Evolutionary conservation across 352 stramenopile genomes (phyloP).

Genomic region (Plasmopara viticola): DNA sequence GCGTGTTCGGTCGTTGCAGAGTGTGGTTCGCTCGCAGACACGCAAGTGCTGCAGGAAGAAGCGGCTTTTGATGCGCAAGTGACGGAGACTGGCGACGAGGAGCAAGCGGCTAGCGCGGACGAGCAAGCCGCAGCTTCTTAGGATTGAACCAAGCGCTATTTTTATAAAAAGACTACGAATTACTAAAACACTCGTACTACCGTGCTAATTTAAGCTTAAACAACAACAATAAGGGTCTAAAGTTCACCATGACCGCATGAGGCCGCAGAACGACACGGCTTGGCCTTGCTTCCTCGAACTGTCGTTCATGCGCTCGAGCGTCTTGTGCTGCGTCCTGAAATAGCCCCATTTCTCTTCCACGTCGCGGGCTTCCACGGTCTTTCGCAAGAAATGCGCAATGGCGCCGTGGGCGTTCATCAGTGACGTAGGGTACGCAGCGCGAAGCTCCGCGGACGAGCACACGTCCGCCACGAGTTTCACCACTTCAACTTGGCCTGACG

Average conservation of each 20-base stretch:
- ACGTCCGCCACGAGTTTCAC: constrained; percentile 12
- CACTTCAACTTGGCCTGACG: constrained; percentile 4
- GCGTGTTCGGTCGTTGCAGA: background rate
- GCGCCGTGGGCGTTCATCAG: background rate
- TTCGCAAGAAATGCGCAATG: constrained; percentile 10
- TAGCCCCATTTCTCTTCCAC: constrained; percentile 22
- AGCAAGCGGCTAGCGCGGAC: background rate
- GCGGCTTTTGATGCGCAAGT: background rate
- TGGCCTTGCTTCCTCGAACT: constrained; percentile 1
- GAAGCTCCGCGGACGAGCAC: constrained; percentile 11
- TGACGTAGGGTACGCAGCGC: constrained; percentile 5
- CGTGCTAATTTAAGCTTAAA: background rate
- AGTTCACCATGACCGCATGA: constrained; percentile 16
- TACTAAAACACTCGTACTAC: no score
- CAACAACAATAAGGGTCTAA: background rate
- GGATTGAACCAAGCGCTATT: no score
- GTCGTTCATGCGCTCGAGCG: constrained; percentile 12
- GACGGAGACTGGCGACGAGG: background rate
- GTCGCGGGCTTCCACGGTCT: constrained; percentile 10
- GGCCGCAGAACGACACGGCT: constrained; percentile 13
- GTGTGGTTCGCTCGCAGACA: background rate
- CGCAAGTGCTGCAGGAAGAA: background rate
- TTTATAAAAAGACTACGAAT: no score
- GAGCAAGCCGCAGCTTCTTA: background rate
- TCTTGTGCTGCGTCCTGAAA: constrained; percentile 15